Base-by-base conservation (phyloP, 352 stramenopile genomes). In the Globisporangium cederbergense region DNA sequence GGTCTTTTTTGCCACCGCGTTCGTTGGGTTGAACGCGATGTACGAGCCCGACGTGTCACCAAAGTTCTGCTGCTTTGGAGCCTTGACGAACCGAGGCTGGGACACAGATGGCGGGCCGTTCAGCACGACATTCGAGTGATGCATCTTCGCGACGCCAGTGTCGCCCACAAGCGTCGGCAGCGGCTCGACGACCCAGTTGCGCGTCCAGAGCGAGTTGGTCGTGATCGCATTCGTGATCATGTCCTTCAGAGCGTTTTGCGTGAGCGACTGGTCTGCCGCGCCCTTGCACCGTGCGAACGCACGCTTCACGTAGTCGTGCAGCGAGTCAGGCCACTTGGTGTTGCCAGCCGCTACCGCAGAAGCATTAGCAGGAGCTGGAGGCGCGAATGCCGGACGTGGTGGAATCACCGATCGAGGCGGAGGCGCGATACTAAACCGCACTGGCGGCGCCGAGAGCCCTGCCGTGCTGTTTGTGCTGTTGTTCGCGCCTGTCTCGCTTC, bases 251-350 rank as follows among this genome's bases (percentile, higher is more conserved):
- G 77, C 68, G 49, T 89, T 86, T 62, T 96, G 86, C 10, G 86
- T 92, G 46, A 93, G 71, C 38, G 71, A 64, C 62, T 96, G 87
- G 66, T 96, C 86, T 2, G 81, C 70, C 16, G 81, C 77, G 38
- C 79, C 86, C 40, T 89, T 91, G 60, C 86, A 95, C 16, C 83
- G 78, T 14, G 76, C 79, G 62, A 96, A 96, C 28, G 86, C 87
- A 2, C 84, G 79, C 70, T 95, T 92, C 50, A 96, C 87, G 53
- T 96, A 96, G 51, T 93, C 74, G 25, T 96, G 85, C 2, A 96
- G 73, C 2, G 85, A 73, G 42, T 91, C 81, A 3, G 88, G 88
- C 88, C 88, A 96, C 70, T 96, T 93, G 49, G 70, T 77, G 60
- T 75, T 88, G 34, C 69, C 69, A 2, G 18, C 63, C 52, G 69